A percentile compares a stretch with the other conserved stretches of the same genome.
phyloP scores from a whole-genome alignment of 1,284 basidiomycete genomes.

The Tylopilus sp. region DNA sequence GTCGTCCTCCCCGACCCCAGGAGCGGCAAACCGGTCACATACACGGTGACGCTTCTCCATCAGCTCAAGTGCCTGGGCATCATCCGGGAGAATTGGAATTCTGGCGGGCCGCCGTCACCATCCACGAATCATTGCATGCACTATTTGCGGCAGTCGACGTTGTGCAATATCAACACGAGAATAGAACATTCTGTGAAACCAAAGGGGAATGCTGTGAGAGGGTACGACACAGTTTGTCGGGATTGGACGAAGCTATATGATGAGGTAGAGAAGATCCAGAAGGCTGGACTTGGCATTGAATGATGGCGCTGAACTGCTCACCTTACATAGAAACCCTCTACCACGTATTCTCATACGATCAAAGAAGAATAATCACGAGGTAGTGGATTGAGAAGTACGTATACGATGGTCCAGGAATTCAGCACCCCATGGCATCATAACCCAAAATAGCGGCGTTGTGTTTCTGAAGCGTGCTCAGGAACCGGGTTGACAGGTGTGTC shows the following conservation, averaged over 20 bases:
- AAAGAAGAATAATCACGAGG: too few relatives aligned
- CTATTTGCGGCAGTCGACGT: conserved; percentile 15
- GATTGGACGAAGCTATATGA: conserved; percentile 21
- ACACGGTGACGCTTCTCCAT: conserved; percentile 17
- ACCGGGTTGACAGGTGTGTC: too few relatives aligned
- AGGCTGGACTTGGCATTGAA: background rate
- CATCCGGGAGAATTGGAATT: conserved; percentile 12
- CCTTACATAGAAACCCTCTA: too few relatives aligned
- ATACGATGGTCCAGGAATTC: too few relatives aligned
- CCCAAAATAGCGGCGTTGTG: too few relatives aligned
- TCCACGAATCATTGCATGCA: conserved; percentile 16
- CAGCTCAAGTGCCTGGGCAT: conserved; percentile 17
- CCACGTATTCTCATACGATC: too few relatives aligned
- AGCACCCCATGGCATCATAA: too few relatives aligned
- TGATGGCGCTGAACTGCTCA: background rate
- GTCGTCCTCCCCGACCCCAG: conserved; percentile 12
- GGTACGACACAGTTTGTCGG: conserved; percentile 16
- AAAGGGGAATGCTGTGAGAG: conserved; percentile 10
- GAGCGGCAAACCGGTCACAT: conserved; percentile 15
- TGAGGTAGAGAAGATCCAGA: conserved; percentile 16
- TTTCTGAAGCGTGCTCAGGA: too few relatives aligned
- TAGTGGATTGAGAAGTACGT: too few relatives aligned
- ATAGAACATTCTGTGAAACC: conserved; percentile 16
- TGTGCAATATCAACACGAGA: conserved; percentile 15
- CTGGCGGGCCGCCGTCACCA: conserved; percentile 7